Conservation (phyloP, 192 early-diverging fungal species). For the Mortierella hygrophila region DNA sequence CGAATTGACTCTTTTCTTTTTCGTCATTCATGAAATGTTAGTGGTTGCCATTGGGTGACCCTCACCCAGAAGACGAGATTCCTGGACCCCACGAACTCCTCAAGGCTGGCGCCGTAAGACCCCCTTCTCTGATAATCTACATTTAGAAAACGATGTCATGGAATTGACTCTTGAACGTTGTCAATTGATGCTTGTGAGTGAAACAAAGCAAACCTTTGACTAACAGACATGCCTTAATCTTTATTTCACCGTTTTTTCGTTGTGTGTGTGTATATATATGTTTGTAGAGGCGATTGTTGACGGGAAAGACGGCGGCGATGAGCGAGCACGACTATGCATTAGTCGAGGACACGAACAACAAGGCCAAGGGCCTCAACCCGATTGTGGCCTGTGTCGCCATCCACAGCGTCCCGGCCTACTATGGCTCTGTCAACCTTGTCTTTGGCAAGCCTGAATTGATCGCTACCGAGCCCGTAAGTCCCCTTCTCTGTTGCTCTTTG, state of each 20-base stretch:
- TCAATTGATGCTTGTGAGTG: background rate
- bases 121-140: no score
- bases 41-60: conserved; percentile 37
- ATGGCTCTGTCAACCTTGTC: conserved; percentile 25
- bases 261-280: background rate
- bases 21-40: background rate
- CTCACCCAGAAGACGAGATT: conserved; percentile 1
- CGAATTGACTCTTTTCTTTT: background rate
- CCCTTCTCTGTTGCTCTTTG: background rate
- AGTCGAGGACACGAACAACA: conserved; percentile 28
- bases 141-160: background rate
- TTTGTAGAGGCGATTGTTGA: conserved; percentile 23
- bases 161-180: background rate
- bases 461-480: conserved; percentile 39
- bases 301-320: conserved; percentile 26
- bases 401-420: conserved; percentile 10
- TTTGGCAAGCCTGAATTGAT: conserved; percentile 40
- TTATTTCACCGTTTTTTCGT: background rate
- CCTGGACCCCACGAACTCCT: conserved; percentile 24
- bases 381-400: conserved; percentile 43
- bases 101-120: conserved; percentile 15
- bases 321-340: conserved; percentile 41
- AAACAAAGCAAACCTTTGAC: background rate
- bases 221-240: background rate
- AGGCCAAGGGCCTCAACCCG: conserved; percentile 15